These are phyloP conservation scores for Cardamine chenopodiifolia DNA, from an alignment of 345 rosid genomes.

Conservation along the genomic window DNA sequence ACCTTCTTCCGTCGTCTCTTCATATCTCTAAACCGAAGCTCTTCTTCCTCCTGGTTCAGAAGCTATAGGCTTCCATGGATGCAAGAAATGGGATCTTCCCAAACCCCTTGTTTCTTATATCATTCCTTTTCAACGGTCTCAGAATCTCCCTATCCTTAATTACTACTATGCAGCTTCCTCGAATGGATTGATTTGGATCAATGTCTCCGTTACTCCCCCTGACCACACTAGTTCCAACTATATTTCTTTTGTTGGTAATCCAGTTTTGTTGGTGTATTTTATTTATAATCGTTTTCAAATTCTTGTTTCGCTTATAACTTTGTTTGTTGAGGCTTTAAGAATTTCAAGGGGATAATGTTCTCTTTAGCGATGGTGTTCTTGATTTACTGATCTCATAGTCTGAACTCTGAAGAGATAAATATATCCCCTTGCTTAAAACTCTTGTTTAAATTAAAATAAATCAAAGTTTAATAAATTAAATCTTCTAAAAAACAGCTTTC, in stretches of 20 bases:
- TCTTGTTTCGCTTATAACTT: too few relatives aligned
- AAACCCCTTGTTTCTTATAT: slow-evolving; percentile 9
- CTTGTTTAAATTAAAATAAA: too few relatives aligned
- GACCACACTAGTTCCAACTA: background rate
- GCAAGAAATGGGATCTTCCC: slow-evolving; percentile 15
- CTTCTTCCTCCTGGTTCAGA: slow-evolving; percentile 27
- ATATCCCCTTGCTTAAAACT: too few relatives aligned
- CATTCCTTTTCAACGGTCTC: background rate
- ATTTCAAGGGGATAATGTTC: too few relatives aligned
- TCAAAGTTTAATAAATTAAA: too few relatives aligned
- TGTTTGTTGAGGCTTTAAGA: too few relatives aligned
- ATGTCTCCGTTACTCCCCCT: background rate
- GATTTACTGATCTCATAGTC: too few relatives aligned
- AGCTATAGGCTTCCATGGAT: slow-evolving; percentile 13
- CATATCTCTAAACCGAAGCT: background rate
- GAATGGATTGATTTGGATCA: slow-evolving; percentile 15
- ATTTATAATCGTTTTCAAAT: too few relatives aligned
- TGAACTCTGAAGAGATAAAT: too few relatives aligned
- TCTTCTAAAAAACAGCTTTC: too few relatives aligned
- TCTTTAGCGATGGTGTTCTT: too few relatives aligned
- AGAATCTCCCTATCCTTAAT: background rate
- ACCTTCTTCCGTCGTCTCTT: background rate
- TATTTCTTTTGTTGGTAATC: slow-evolving; percentile 27
- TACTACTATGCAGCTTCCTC: slow-evolving; percentile 5
- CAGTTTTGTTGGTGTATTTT: too few relatives aligned